Evolutionary conservation across 2,329 filamentous ascomycete genomes (phyloP).

Genomic region (Penicillium digitatum): DNA sequence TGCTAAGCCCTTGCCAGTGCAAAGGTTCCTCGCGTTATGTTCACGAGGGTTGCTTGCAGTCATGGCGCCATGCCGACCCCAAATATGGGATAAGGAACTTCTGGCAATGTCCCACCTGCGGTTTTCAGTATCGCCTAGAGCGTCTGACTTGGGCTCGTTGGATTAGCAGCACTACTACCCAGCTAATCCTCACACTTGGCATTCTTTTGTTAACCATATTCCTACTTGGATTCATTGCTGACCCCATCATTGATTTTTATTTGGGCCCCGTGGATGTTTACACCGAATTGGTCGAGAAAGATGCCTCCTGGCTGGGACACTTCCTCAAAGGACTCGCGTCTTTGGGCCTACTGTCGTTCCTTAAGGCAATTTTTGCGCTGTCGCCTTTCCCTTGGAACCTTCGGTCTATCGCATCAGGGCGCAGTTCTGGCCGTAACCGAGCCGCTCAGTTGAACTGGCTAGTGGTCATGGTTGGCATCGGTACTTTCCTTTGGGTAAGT

Average conservation of each 20-base stretch:
- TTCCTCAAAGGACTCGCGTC: conserved; percentile 89
- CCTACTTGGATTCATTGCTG: conserved; percentile 81
- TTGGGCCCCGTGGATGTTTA: conserved; percentile 69
- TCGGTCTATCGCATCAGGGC: conserved; percentile 57
- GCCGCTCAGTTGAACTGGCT: conserved; percentile 74
- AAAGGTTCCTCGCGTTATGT: conserved; percentile 91
- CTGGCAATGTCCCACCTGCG: conserved; percentile 84
- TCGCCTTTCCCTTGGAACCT: conserved; percentile 72
- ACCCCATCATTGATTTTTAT: conserved; percentile 87
- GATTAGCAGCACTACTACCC: conserved; percentile 62
- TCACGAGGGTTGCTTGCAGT: conserved; percentile 81
- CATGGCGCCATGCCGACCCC: conserved; percentile 75
- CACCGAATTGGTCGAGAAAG: conserved; percentile 42
- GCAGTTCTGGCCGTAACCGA: conserved; percentile 65
- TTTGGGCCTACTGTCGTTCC: conserved; percentile 76
- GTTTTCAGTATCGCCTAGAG: conserved; percentile 74
- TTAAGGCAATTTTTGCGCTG: conserved; percentile 72
- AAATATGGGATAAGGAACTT: conserved; percentile 63
- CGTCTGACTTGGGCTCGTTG: conserved; percentile 71
- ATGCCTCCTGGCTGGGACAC: conserved; percentile 71
- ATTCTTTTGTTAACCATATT: conserved; percentile 74
- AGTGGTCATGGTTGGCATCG: conserved; percentile 72
- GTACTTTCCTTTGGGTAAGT: conserved; percentile 73
- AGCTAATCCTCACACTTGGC: conserved; percentile 65
- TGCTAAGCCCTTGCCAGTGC: conserved; percentile 88